phyloP scores from a whole-genome alignment of 2,329 filamentous ascomycete species.

The Alternaria angustiovoidea region DNA sequence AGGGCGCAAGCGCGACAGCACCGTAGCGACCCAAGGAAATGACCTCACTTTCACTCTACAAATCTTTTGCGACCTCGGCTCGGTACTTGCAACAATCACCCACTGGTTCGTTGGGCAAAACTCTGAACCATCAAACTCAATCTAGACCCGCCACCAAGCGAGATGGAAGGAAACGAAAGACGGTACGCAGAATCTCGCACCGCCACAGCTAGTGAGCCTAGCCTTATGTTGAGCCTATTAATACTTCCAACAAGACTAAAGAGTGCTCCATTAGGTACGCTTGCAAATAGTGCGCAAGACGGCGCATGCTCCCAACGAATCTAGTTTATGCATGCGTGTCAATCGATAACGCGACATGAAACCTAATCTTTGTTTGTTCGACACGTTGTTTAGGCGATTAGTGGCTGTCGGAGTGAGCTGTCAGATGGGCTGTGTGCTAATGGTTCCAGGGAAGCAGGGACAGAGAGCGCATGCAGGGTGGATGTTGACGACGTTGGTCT shows the following conservation, averaged over 20 bases:
- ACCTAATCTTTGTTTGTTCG: neutral
- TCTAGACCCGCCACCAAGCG: neutral
- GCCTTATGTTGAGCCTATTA: neutral
- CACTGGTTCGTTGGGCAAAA: neutral
- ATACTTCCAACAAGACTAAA: neutral
- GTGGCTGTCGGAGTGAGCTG: neutral
- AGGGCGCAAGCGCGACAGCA: neutral
- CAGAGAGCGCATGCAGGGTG: neutral
- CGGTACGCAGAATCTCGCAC: neutral
- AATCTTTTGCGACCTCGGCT: too few species aligned
- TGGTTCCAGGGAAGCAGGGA: neutral
- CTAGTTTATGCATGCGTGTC: constrained; percentile 5
- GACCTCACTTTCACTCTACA: neutral
- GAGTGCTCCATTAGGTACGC: neutral
- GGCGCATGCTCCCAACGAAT: neutral
- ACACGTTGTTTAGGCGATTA: neutral
- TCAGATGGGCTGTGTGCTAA: neutral
- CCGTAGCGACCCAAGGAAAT: neutral
- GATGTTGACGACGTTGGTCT: neutral
- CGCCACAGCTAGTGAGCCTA: neutral
- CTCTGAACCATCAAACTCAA: neutral
- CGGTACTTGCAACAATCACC: neutral
- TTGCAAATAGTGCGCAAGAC: neutral
- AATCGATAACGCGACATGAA: constrained; percentile 1
- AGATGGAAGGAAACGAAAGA: neutral